Conservation (phyloP, 2,329 filamentous ascomycete species). For the Alternaria gansuensis region DNA sequence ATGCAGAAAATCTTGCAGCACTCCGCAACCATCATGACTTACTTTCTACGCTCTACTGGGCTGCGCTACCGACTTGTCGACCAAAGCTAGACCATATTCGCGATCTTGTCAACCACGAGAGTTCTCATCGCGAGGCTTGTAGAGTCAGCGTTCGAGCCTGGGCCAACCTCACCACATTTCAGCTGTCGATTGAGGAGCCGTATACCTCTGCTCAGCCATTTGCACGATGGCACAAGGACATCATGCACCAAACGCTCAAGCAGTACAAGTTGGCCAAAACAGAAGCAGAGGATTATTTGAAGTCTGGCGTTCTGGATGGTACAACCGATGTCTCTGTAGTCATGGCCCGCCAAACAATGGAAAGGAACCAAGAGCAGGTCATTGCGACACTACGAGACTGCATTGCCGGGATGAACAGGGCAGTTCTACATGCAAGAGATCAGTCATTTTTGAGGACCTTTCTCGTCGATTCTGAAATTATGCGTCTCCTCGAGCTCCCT, state of each 20-base stretch:
- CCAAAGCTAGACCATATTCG: conserved; percentile 62
- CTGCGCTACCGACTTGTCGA: conserved; percentile 62
- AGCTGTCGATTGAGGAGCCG: conserved; percentile 63
- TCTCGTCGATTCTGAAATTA: conserved; percentile 56
- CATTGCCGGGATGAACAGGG: conserved; percentile 61
- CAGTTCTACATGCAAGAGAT: conserved; percentile 55
- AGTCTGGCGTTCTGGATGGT: conserved; percentile 49
- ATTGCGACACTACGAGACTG: conserved; percentile 64
- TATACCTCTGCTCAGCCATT: conserved; percentile 58
- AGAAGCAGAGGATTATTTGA: conserved; percentile 65
- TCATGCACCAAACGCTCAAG: conserved; percentile 61
- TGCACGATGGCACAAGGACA: conserved; percentile 64
- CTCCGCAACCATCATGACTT: conserved; percentile 70
- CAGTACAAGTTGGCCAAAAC: conserved; percentile 66
- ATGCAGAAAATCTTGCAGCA: conserved; percentile 64
- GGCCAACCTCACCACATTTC: conserved; percentile 66
- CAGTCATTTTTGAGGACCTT: conserved; percentile 56
- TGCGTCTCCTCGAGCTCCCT: conserved; percentile 62
- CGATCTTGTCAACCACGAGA: conserved; percentile 64
- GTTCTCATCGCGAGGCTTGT: conserved; percentile 68
- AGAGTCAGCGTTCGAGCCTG: conserved; percentile 67
- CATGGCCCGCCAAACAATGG: conserved; percentile 62
- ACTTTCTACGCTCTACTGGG: conserved; percentile 67
- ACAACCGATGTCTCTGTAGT: conserved; percentile 55
- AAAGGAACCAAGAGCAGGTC: conserved; percentile 66